Conservation (phyloP, 1,284 basidiomycete genomes). For the Pseudozyma hubeiensis region DNA sequence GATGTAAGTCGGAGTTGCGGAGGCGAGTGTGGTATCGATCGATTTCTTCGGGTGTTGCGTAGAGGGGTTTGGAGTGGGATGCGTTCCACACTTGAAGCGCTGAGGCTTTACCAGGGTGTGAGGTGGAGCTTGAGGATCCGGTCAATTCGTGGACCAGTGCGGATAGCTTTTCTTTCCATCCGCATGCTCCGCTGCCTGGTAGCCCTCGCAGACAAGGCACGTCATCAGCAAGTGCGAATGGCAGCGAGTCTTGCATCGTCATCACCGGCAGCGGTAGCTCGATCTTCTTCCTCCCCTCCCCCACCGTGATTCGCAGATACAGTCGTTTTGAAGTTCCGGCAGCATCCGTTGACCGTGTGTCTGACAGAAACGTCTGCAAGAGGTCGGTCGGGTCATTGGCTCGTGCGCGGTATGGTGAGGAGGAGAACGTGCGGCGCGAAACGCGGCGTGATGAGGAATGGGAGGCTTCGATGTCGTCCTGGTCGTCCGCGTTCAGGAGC, state of each 20-base stretch:
- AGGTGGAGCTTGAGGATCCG: not conserved
- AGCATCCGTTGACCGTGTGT: constrained; percentile 13
- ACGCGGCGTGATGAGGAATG: constrained; percentile 1
- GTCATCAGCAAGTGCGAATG: constrained; percentile 38
- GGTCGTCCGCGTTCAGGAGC: not conserved
- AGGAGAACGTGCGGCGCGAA: constrained; percentile 7
- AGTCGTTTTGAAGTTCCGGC: constrained; percentile 3
- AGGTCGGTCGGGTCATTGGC: constrained; percentile 28
- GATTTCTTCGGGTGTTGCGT: constrained; percentile 18
- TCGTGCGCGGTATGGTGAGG: constrained; percentile 24
- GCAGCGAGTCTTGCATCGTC: constrained; percentile 21
- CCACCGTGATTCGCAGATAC: constrained; percentile 12
- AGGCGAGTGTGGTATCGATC: constrained; percentile 6
- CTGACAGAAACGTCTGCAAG: constrained; percentile 22
- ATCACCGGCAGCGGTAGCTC: constrained; percentile 22
- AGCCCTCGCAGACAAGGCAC: constrained; percentile 35
- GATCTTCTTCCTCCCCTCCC: not conserved
- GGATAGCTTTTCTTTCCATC: not conserved
- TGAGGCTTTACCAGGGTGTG: not conserved
- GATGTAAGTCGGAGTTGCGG: not conserved
- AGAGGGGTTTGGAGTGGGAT: constrained; percentile 11
- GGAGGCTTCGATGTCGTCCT: constrained; percentile 16
- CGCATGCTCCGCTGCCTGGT: not conserved
- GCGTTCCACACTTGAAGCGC: constrained; percentile 26
- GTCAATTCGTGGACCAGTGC: not conserved